Base-by-base conservation (phyloP, 2,329 filamentous ascomycete genomes). In the Bimuria novae-zelandiae region DNA sequence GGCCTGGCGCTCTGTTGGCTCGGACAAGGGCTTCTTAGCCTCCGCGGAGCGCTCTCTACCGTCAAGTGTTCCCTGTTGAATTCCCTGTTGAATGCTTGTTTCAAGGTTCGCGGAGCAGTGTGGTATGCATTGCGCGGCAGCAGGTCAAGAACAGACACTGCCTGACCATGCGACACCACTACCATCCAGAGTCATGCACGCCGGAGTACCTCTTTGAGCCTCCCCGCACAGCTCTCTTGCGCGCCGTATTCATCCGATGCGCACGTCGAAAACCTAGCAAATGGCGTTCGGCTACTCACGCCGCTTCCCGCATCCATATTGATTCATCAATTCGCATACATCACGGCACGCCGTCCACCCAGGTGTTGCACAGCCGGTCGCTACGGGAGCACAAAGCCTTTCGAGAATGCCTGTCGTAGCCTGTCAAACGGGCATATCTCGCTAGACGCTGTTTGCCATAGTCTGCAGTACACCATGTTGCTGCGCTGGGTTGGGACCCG, bases 231-330 rank as follows among this genome's bases (percentile, higher is more conserved):
- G n/a, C n/a, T n/a, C 19, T 23, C 6, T 40, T 5, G 11, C 25
- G 25, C 12, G 14, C 32, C 11, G 8, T 29, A 33, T 44, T 29
- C 16, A 23, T 29, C 41, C 42, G 44, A 41, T 27, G 43, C 39
- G 5, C 33, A 12, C 12, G 21, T 1, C 10, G 30, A 45, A 19
- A 17, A 35, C 37, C 51, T 44, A 53, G 51, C 44, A 48, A 48
- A 49, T 44, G 16, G 23, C 42, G 19, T 49, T 23, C 47, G 47
- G 47, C 27, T 21, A 25, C 22, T 14, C 40, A 27, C 14, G 25
- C 36, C 23, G 45, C 44, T 11, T 42, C 47, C 51, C 51, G 51
- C 51, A 32, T 43, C 45, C 51, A 54, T 19, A 54, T 54, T 40
- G 46, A 49, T 42, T 54, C 51, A 52, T 53, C 36, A 36, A 40